Base-by-base conservation (phyloP, 2,329 filamentous ascomycete genomes). In the Claviceps citrina region DNA sequence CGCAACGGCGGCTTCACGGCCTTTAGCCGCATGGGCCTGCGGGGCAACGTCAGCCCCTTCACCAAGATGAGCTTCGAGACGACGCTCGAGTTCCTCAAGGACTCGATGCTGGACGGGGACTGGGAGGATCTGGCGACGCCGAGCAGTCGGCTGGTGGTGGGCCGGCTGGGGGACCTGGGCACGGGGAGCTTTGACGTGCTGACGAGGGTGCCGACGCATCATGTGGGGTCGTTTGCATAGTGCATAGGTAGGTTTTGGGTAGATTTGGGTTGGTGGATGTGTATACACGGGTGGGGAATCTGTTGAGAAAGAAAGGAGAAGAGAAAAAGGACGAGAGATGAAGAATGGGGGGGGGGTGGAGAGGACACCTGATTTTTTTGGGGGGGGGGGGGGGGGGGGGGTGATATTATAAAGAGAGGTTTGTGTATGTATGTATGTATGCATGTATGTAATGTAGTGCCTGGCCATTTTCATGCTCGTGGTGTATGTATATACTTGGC, bases 31-130 rank as follows among this genome's bases (percentile, higher is more conserved):
- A 93, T 84, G 55, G 91, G 89, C 1, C 67, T 98, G 44, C 78
- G 77, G 55, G 78, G 83, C 47, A 87, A 84, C 53, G 80, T 89
- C 22, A 87, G 80, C 49, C 86, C 91, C 0, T 89, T 98, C 51
- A 89, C 91, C 63, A 96, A 96, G 71, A 96, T 96, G 89, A 93
- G 84, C 59, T 98, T 96, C 64, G 91, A 98, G 71, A 98, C 91
- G 4, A 98, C 91, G 2, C 73, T 96, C 30, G 80, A 82, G 1
- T 95, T 95, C 67, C 69, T 98, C 53, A 87, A 83, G 59, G 91
- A 96, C 55, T 87, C 91, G 1, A 81, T 95, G 20, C 66, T 93
- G 43, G 85, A 93, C 54, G 79, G 84, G 37, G 91, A 96, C 59
- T 84, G 77, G 70, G 91, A 98, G 59, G 82, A 91, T 52, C 66